Base-by-base conservation (phyloP, 2,329 filamentous ascomycete genomes). In the Fusarium begoniae region DNA sequence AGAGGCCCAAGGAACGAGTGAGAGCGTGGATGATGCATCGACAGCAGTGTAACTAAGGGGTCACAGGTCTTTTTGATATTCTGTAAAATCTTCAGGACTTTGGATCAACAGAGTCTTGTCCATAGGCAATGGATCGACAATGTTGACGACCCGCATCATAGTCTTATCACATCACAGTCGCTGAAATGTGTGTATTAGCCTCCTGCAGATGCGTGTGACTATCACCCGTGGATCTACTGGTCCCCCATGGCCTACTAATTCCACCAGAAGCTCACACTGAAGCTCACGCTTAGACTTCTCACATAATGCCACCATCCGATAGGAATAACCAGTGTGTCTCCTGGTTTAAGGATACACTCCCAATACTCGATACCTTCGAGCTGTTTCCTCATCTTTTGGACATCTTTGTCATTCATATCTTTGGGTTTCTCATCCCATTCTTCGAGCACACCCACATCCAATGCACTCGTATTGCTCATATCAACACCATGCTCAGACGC, bases 251-350 rank as follows among this genome's bases (percentile, higher is more conserved):
- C 18, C 26, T 35, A 61, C 38, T 68, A 89, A 74, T 93, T 93
- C 93, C 94, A 99, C 96, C 96, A 99, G 80, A 98, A 98, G 80
- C 95, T 98, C 18, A 98, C 95, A 75, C 95, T 98, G 79, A 97
- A 95, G 79, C 96, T 98, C 26, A 94, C 90, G 64, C 90, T 94
- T 78, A 98, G 80, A 56, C 94, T 94, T 68, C 93, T 88, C 8
- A 98, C 94, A 82, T 98, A 98, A 85, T 99, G 96, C 96, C 96
- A 99, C 96, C 96, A 99, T 2, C 96, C 96, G 10, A 94, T 88
- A 1, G 96, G 96, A 60, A 99, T 94, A 80, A 98, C 96, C 60
- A 99, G 81, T 73, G 91, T 93, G 60, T 99, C 95, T 0, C 96
- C 96, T 2, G 93, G 92, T 37, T 88, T 90, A 11, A 99, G 83